Percentiles rank a stretch among this genome's conserved stretches.
These are phyloP conservation scores for Pseudogymnoascus sp. DNA, from an alignment of 2,329 filamentous ascomycete genomes.

Conservation along the genomic window DNA sequence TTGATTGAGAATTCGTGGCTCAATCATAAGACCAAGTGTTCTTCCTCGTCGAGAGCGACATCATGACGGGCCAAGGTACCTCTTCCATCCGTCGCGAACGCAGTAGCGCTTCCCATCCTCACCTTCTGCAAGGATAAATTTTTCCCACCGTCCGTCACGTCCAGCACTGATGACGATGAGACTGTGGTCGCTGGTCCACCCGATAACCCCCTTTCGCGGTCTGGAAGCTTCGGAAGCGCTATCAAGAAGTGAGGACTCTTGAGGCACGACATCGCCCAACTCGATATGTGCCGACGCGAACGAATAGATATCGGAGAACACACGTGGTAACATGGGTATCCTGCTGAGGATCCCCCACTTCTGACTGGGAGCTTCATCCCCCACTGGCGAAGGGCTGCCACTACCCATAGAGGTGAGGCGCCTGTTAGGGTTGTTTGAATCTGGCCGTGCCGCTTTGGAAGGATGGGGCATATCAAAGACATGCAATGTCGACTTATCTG, in stretches of 20 bases:
- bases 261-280: conserved; percentile 58
- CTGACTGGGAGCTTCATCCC: conserved; percentile 46
- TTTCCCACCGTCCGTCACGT: conserved; percentile 77
- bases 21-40: not conserved
- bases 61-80: conserved; percentile 49
- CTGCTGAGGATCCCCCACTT: conserved; percentile 83
- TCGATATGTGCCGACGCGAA: conserved; percentile 76
- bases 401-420: conserved; percentile 25
- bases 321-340: conserved; percentile 73
- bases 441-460: conserved; percentile 32
- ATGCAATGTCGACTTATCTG: conserved; percentile 92
- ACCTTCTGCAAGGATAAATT: conserved; percentile 63
- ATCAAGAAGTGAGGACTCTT: conserved; percentile 29
- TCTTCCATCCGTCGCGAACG: conserved; percentile 71
- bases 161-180: conserved; percentile 74
- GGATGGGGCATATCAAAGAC: conserved; percentile 75
- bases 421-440: conserved; percentile 27
- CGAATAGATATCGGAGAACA: conserved; percentile 86
- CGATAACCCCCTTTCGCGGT: conserved; percentile 74
- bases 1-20: not conserved
- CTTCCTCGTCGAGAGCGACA: not conserved
- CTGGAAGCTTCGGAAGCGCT: conserved; percentile 24
- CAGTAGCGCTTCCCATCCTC: conserved; percentile 60
- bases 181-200: conserved; percentile 70
- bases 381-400: conserved; percentile 25